Evolutionary conservation across 345 rosid genomes (phyloP).

Genomic region (Murraya paniculata): DNA sequence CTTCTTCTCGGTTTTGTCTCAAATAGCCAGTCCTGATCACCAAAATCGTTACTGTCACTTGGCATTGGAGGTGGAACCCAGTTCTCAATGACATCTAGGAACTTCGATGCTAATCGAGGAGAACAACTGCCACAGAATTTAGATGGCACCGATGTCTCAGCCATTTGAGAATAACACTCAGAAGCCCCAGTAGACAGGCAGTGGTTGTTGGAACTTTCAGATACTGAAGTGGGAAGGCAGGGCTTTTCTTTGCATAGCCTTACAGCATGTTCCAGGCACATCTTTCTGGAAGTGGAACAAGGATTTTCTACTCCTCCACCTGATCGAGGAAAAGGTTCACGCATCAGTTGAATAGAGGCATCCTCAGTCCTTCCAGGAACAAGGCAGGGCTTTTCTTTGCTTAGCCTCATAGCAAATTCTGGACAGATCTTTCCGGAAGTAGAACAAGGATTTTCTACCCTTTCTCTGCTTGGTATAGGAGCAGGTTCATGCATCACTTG

Average conservation of each 20-base stretch:
- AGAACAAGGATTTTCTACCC: conserved; percentile 25
- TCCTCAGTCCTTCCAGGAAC: conserved; percentile 6
- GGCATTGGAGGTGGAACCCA: conserved; percentile 36
- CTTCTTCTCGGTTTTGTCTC: conserved; percentile 12
- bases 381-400: conserved; percentile 16
- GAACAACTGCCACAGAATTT: conserved; percentile 31
- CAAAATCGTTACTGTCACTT: conserved; percentile 19
- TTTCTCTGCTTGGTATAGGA: conserved; percentile 25
- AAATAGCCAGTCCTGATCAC: conserved; percentile 37
- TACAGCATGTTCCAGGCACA: conserved; percentile 7
- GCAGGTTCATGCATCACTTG: conserved; percentile 16
- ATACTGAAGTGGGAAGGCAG: neutral
- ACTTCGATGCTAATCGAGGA: conserved; percentile 30
- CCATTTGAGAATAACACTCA: conserved; percentile 8
- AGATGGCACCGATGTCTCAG: conserved; percentile 3
- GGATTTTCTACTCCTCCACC: conserved; percentile 24
- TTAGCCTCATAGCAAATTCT: conserved; percentile 10
- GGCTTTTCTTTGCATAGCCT: conserved; percentile 22
- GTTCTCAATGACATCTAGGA: conserved; percentile 38
- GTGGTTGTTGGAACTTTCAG: neutral
- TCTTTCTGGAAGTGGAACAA: conserved; percentile 24
- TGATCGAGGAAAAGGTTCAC: conserved; percentile 21
- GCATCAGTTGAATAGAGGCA: neutral
- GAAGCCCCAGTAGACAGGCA: conserved; percentile 6
- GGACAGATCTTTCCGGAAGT: conserved; percentile 17